Evolutionary conservation across 768 basidiomycete species (phyloP).

Genomic region (Russula abietina): DNA sequence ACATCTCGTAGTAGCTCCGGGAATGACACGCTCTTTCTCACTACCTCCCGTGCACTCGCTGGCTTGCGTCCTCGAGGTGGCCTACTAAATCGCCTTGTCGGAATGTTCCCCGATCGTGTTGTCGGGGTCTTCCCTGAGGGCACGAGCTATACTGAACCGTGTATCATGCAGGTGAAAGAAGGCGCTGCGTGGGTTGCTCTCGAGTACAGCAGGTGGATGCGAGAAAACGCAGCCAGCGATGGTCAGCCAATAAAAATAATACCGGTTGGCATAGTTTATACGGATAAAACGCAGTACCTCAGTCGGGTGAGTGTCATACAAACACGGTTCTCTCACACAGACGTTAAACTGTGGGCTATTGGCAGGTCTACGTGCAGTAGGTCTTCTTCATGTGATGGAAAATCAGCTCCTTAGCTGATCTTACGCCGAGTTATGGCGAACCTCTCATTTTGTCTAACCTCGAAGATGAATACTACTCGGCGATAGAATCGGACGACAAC

Average conservation of each 20-base stretch:
- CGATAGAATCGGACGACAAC: conserved; percentile 35
- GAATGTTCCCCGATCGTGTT: conserved; percentile 32
- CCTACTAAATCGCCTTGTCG: conserved; percentile 5
- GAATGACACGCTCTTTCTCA: conserved; percentile 57
- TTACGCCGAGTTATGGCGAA: conserved; percentile 58
- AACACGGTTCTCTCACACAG: background rate
- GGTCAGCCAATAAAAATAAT: conserved; percentile 43
- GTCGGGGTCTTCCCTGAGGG: conserved; percentile 94
- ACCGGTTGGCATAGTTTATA: conserved; percentile 86
- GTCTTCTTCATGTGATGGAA: background rate
- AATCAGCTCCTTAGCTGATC: background rate
- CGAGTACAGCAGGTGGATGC: conserved; percentile 80
- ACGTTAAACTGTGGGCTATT: background rate
- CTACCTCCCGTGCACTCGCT: conserved; percentile 80
- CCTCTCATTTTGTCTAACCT: conserved; percentile 72
- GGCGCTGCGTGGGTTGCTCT: conserved; percentile 95
- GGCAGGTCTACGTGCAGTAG: conserved; percentile 2
- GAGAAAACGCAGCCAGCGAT: conserved; percentile 45
- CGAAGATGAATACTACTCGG: conserved; percentile 63
- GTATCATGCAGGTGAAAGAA: conserved; percentile 87
- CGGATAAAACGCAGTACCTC: conserved; percentile 62
- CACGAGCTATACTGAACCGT: conserved; percentile 90
- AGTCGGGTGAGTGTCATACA: conserved; percentile 56
- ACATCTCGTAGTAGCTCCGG: background rate
- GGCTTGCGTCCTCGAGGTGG: conserved; percentile 43